Conservation (phyloP, 129 eudicot genomes). For the Flaveria robusta region DNA sequence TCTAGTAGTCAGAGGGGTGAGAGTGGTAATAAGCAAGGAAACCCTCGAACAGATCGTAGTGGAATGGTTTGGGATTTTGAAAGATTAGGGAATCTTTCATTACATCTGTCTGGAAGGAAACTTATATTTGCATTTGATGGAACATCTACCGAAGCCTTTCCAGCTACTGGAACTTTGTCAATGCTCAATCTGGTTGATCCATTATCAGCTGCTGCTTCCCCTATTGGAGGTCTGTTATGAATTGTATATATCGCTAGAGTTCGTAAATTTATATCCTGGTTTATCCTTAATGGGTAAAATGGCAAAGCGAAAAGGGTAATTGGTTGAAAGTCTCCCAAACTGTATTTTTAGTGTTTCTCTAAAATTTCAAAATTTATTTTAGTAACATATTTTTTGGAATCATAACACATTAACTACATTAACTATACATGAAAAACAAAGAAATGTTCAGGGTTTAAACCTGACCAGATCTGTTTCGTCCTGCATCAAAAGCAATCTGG, state of each 20-base stretch:
- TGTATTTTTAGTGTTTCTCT: background rate
- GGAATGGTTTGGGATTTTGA: conserved; percentile 98
- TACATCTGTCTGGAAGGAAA: conserved; percentile 90
- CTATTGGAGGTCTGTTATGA: conserved; percentile 74
- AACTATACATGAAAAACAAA: background rate
- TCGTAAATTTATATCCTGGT: background rate
- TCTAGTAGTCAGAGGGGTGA: conserved; percentile 72
- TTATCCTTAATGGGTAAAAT: conserved; percentile 1
- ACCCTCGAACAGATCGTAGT: conserved; percentile 67
- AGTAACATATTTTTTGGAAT: background rate
- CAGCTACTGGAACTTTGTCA: conserved; percentile 80
- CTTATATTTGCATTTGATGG: conserved; percentile 98
- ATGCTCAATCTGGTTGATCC: conserved; percentile 98
- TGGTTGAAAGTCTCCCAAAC: background rate
- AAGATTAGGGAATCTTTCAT: conserved; percentile 74
- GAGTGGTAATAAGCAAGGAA: conserved; percentile 63
- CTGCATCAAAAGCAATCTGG: background rate
- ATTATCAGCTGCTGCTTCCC: conserved; percentile 95
- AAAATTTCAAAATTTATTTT: background rate
- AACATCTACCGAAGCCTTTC: conserved; percentile 81
- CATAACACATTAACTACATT: background rate
- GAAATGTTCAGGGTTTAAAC: background rate
- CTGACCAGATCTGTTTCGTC: background rate
- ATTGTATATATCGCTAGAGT: background rate
- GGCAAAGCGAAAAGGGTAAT: background rate